Evolutionary conservation across 2,329 filamentous ascomycete genomes (phyloP).

Genomic region (Aspergillus spinulosporus): DNA sequence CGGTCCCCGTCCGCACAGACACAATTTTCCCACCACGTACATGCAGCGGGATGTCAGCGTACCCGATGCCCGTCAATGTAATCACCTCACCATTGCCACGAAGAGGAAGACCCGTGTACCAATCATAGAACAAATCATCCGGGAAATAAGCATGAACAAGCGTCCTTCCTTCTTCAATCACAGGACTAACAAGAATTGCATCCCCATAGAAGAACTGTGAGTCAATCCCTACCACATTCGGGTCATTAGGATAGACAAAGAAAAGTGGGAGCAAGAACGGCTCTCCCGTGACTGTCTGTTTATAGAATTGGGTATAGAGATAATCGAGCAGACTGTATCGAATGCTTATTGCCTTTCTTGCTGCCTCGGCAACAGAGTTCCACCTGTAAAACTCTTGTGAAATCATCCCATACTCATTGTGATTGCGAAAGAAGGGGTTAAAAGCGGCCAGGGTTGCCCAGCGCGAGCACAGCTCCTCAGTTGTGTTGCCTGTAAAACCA

Average conservation of each 20-base stretch:
- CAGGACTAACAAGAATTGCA: slow-evolving; percentile 57
- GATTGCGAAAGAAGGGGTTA: slow-evolving; percentile 73
- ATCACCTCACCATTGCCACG: slow-evolving; percentile 48
- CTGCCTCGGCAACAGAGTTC: slow-evolving; percentile 62
- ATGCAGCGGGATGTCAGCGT: slow-evolving; percentile 61
- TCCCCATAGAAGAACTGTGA: slow-evolving; percentile 64
- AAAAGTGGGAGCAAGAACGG: slow-evolving; percentile 70
- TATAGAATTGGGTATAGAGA: slow-evolving; percentile 69
- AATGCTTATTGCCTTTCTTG: slow-evolving; percentile 66
- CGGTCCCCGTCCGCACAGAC: slow-evolving; percentile 53
- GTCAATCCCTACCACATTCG: slow-evolving; percentile 53
- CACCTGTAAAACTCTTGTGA: slow-evolving; percentile 74
- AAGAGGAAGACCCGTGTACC: slow-evolving; percentile 53
- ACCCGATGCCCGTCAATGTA: slow-evolving; percentile 47
- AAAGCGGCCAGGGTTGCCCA: slow-evolving; percentile 75
- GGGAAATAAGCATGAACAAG: slow-evolving; percentile 58
- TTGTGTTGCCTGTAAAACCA: slow-evolving; percentile 68
- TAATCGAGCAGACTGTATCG: slow-evolving; percentile 77
- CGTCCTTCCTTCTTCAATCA: slow-evolving; percentile 54
- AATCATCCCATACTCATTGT: slow-evolving; percentile 57
- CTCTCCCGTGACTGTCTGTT: slow-evolving; percentile 60
- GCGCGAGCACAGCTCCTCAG: slow-evolving; percentile 68
- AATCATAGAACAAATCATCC: slow-evolving; percentile 62
- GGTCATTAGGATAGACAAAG: slow-evolving; percentile 65
- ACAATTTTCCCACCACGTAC: slow-evolving; percentile 63